Percentiles rank a stretch among this genome's conserved stretches.
These are phyloP conservation scores for Anaeramoeba flamelloides DNA, from an alignment of 78 protist genomes.

Conservation along the genomic window DNA sequence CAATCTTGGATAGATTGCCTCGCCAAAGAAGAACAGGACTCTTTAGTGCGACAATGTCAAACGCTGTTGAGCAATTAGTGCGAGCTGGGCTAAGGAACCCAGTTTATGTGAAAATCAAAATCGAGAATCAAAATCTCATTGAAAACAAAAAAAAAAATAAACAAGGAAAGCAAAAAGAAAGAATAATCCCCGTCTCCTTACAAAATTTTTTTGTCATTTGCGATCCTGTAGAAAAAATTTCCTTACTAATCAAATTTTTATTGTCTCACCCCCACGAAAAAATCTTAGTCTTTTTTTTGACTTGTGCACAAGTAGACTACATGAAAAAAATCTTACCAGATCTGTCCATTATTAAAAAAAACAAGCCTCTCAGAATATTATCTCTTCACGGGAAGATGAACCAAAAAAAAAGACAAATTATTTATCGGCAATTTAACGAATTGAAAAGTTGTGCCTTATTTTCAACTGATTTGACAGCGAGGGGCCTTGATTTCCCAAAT, in stretches of 20 bases:
- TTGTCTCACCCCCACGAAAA: constrained; percentile 17
- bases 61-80: constrained; percentile 7
- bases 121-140: background rate
- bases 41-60: constrained; percentile 30
- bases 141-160: background rate
- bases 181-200: constrained; percentile 23
- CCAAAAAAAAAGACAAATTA: constrained; percentile 31
- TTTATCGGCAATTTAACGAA: background rate
- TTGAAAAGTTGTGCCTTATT: constrained; percentile 27
- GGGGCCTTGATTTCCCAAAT: constrained; percentile 72
- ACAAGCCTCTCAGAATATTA: background rate
- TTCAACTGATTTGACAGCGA: constrained; percentile 59
- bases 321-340: constrained; percentile 13
- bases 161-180: background rate
- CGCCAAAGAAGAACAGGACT: constrained; percentile 37
- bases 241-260: constrained; percentile 23
- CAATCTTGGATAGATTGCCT: constrained; percentile 20
- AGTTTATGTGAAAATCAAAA: constrained; percentile 1
- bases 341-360: background rate
- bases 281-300: constrained; percentile 56
- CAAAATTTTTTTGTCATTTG: constrained; percentile 24
- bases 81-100: constrained; percentile 36
- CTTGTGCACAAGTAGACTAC: constrained; percentile 71
- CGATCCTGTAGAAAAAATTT: constrained; percentile 23
- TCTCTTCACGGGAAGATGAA: constrained; percentile 58